Evolutionary conservation across 148 eudicot species (phyloP).

Genomic region (Rheum nobile): DNA sequence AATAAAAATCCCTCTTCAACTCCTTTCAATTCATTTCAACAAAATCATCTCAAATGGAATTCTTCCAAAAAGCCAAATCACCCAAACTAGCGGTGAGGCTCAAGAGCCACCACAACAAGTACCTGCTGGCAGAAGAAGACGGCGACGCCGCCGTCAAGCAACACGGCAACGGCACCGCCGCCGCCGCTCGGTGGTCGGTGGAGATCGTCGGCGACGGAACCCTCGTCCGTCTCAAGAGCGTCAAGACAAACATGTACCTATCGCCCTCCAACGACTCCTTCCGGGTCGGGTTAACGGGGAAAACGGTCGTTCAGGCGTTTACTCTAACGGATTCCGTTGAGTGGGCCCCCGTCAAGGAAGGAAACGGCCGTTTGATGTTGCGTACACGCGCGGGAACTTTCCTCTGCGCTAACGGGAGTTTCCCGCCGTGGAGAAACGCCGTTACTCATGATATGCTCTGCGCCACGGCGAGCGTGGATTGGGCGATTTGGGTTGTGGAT

Average conservation of each 20-base stretch:
- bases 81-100: conserved; percentile 38
- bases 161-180: conserved; percentile 42
- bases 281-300: conserved; percentile 45
- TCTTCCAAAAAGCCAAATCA: conserved; percentile 28
- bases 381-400: conserved; percentile 28
- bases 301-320: conserved; percentile 25
- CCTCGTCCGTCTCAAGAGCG: conserved; percentile 40
- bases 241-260: conserved; percentile 30
- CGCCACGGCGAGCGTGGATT: conserved; percentile 37
- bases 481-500: conserved; percentile 68
- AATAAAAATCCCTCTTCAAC: too few species aligned
- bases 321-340: conserved; percentile 23
- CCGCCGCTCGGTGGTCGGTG: conserved; percentile 44
- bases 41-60: conserved; percentile 27
- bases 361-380: conserved; percentile 24
- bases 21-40: too few species aligned
- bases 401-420: conserved; percentile 47
- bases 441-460: conserved; percentile 59
- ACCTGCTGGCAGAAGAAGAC: conserved; percentile 33
- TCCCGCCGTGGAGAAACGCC: conserved; percentile 66
- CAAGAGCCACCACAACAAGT: conserved; percentile 46
- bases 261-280: conserved; percentile 36
- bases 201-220: conserved; percentile 31
- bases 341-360: conserved; percentile 62
- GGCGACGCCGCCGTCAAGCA: conserved; percentile 47